Base-by-base conservation (phyloP, 306 rosid genomes). In the Calophaca sinica region DNA sequence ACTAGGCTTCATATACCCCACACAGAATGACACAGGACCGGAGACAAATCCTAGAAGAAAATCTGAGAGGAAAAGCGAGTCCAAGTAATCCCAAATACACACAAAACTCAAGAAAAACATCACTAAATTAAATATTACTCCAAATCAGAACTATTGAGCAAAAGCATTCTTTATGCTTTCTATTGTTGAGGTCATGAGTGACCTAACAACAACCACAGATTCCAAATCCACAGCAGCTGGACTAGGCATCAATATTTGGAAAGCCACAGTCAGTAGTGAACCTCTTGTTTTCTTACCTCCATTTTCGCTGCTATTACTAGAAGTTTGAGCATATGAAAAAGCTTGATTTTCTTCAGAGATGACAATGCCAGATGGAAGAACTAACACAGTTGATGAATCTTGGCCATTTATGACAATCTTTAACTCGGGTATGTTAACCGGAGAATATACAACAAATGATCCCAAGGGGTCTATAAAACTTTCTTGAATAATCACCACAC, bases 331-430 rank as follows among this genome's bases (percentile, higher is more conserved):
- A 5, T 2, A 54, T 4, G 26, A 3, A 3, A 53, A 9, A 38
- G 32, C 35, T 52, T 55, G 70, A n/a, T 75, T 87, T 3, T 88
- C 89, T 1, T 65, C 57, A 0, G 86, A 73, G 62, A 93, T 78
- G 3, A 85, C 46, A 7, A 90, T 69, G 53, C 98, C 98, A 0
- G 94, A 93, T 33, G 96, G 90, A 28, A 93, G 84, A 0, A 87
- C 31, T 0, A 82, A 61, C n/a, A 89, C 39, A 4, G 3, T 6
- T 0, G 77, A 64, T n/a, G 85, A n/a, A 63, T 85, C 88, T 15
- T 59, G 73, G 0, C 83, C 87, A 1, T 50, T 41, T 2, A 73
- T 7, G 1, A 73, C 69, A 5, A 2, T 7, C 2, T 66, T 52
- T 6, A 90, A 15, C 1, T 79, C 68, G 33, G 53, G 11, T n/a